Evolutionary conservation across 306 rosid species (phyloP).

Genomic region (Ammopiptanthus mongolicus): DNA sequence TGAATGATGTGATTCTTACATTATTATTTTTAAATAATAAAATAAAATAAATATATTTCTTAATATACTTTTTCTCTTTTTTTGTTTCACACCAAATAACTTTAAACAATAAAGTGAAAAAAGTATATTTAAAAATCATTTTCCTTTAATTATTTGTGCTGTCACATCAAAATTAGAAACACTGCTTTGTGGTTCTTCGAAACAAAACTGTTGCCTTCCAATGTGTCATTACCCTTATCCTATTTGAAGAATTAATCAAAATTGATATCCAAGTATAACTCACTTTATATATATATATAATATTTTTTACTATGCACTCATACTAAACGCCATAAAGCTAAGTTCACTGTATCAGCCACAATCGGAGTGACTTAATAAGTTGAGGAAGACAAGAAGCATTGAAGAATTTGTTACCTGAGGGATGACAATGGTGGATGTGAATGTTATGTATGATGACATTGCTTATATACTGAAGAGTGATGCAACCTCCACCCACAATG

Average conservation of each 20-base stretch:
- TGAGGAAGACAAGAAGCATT: not conserved
- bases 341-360: not conserved
- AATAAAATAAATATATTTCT: too few species aligned
- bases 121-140: not conserved
- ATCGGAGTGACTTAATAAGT: not conserved
- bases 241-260: too few species aligned
- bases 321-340: not conserved
- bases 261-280: too few species aligned
- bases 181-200: not conserved
- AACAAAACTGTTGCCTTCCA: not conserved
- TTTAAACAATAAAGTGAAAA: not conserved
- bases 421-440: conserved; percentile 85
- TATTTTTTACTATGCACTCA: too few species aligned
- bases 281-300: too few species aligned
- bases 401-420: conserved; percentile 48
- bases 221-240: not conserved
- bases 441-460: conserved; percentile 88
- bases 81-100: too few species aligned
- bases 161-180: not conserved
- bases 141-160: not conserved
- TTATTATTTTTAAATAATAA: too few species aligned
- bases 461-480: conserved; percentile 83
- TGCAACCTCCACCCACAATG: conserved; percentile 94
- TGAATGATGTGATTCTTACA: too few species aligned
- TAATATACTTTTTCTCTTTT: too few species aligned